phyloP scores from a whole-genome alignment of 371 early-diverging fungal genomes.

The Sporodiniella umbellata region DNA sequence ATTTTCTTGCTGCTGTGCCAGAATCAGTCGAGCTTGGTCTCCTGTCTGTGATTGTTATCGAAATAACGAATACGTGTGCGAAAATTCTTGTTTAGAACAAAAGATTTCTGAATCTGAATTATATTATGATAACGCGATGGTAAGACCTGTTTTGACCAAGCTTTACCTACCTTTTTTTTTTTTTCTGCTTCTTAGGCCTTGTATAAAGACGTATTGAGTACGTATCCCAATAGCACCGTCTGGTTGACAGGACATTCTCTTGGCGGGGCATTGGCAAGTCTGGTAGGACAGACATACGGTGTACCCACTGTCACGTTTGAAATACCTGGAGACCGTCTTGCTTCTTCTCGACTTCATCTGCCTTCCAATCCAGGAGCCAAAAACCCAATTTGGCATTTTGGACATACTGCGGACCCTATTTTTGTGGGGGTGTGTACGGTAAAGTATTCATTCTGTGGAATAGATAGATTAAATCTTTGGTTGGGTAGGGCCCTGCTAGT shows the following conservation, averaged over 20 bases:
- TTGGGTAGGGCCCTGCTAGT: slow-evolving; percentile 58
- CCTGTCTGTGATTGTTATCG: slow-evolving; percentile 82
- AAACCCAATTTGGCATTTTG: slow-evolving; percentile 88
- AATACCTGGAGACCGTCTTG: slow-evolving; percentile 82
- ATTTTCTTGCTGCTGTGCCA: slow-evolving; percentile 97
- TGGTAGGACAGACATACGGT: slow-evolving; percentile 83
- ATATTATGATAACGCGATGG: slow-evolving; percentile 83
- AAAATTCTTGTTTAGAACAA: slow-evolving; percentile 61
- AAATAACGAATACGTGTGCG: slow-evolving; percentile 56
- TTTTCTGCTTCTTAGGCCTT: slow-evolving; percentile 16
- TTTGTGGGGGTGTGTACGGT: slow-evolving; percentile 86
- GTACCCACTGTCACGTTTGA: slow-evolving; percentile 88
- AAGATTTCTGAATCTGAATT: slow-evolving; percentile 59
- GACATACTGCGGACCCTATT: slow-evolving; percentile 92
- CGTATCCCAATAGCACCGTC: slow-evolving; percentile 69
- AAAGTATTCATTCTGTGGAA: slow-evolving; percentile 42
- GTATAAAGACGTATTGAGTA: slow-evolving; percentile 48
- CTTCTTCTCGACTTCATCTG: slow-evolving; percentile 80
- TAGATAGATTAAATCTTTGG: slow-evolving; percentile 42
- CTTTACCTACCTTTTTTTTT: too few relatives aligned
- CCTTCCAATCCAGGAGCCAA: slow-evolving; percentile 49
- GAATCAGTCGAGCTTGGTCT: slow-evolving; percentile 79
- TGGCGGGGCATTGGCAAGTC: slow-evolving; percentile 81
- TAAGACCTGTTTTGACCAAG: too few relatives aligned
- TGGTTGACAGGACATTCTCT: slow-evolving; percentile 95